Evolutionary conservation across 73 alveolate species (phyloP), one percentile per base, ranked within the genome.

Genomic region (Paramecium caudatum): DNA sequence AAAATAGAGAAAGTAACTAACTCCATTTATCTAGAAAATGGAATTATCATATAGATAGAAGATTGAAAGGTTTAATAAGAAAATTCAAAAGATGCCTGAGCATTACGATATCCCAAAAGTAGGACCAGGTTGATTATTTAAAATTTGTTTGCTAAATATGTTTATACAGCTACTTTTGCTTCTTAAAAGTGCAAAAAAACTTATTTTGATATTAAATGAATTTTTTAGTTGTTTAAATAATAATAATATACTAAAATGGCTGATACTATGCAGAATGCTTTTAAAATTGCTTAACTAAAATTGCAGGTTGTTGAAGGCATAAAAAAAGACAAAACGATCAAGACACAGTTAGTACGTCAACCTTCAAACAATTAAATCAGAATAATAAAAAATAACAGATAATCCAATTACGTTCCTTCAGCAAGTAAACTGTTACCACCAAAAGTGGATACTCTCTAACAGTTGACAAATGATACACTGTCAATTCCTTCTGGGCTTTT

Each of bases 21-120:
- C 23, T 21, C 15, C 21, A 74, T 19, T 16, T 37, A 25, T 45
- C 30, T 32, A 90, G 74, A 91, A 41, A 61, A 33, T 47, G 36
- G 46, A 80, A 16, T 16, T 78, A 32, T 82, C 82, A 19, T 87
- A 92, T 36, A 90, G 94, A 46, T 93, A 92, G 45, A 91, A 92
- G 46, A 62, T 91, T 19, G 93, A 92, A 27, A 91, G 74, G 10
- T 92, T 91, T 36, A 92, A 92, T 36, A 91, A 92, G 85, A 83
- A 61, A 32, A 82, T 91, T 13, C 32, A 91, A 47, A 91, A 81
- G 74, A 65, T 92, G 32, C 95, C 96, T 7, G 95, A 92, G 81
- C 93, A 92, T 55, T 91, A 63, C 43, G 96, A 92, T 17, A 82
- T 92, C 7, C 95, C 95, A 8, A 92, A 92, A 46, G 93, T 92